Base-by-base conservation (phyloP, 176 grass and related monocot genomes). In the Rhynchospora tenuis region DNA sequence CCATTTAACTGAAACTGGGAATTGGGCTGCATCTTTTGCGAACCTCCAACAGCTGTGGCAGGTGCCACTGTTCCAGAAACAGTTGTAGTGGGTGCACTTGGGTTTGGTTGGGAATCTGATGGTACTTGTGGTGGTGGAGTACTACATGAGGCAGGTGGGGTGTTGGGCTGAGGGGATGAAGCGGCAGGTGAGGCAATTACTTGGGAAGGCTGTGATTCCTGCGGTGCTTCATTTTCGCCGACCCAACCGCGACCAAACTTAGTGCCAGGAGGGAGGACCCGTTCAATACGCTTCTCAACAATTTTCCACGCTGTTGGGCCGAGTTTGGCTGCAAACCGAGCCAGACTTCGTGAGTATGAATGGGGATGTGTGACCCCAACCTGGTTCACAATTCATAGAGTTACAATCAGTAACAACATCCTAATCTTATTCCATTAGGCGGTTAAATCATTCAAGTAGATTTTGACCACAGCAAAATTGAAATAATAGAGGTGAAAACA, bases 161-260 rank as follows among this genome's bases (percentile, higher is more conserved):
- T 67, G 22, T 66, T 78, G 68, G 69, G 19, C 14, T 52, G 19
- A 26, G 11, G 59, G 74, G 77, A 64, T 47, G 72, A 84, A 23
- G 88, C 12, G 38, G 29, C 26, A 28, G 79, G 72, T 26, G 80
- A 88, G 73, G 72, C 74, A 62, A 80, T 86, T 70, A 76, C 19
- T 65, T 80, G 79, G 14, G 83, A 80, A 26, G 75, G 80, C 64
- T 74, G 89, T 22, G 82, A 89, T 69, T 83, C 28, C 11, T 80
- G 75, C 46, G 83, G 86, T 68, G 65, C 62, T 81, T 95, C 96
- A 7, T 55, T 46, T 75, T 93, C 88, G 46, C 93, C 97, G 56
- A 99, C 88, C 93, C 93, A 99, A 22, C 91, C 91, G 10, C 52
- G 89, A 42, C 91, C 97, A 87, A 95, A 99, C 46, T 84, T 87